A percentile compares a stretch with the other conserved stretches of the same genome.
Conservation (phyloP, 179 eudicot genomes). For the Heliamphora pulchella region DNA sequence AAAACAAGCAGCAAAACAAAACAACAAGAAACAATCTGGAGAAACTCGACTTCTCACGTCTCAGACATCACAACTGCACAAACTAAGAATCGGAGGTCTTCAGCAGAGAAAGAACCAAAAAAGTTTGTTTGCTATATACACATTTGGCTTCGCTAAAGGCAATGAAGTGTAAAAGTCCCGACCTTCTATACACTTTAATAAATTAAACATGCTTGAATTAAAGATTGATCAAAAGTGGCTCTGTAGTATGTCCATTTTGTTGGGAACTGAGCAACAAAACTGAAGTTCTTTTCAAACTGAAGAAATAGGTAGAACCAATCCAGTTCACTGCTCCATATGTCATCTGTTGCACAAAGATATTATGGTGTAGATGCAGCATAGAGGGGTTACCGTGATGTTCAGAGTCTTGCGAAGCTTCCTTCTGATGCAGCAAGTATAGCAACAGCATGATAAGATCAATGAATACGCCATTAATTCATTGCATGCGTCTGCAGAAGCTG, state of each 20-base stretch:
- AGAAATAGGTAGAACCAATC: background rate
- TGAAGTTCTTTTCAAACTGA: background rate
- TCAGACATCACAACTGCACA: background rate
- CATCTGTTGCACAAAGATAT: background rate
- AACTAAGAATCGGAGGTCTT: background rate
- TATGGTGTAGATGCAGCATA: background rate
- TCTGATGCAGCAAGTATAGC: slow-evolving; percentile 93
- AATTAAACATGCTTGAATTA: background rate
- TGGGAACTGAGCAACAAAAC: background rate
- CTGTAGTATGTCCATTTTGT: background rate
- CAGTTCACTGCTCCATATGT: background rate
- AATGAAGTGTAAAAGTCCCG: too few relatives aligned
- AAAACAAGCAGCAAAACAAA: too few relatives aligned
- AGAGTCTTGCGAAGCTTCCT: slow-evolving; percentile 78
- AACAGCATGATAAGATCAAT: slow-evolving; percentile 86
- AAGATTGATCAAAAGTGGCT: background rate
- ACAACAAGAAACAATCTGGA: too few relatives aligned
- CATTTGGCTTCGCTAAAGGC: too few relatives aligned
- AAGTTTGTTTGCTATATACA: background rate
- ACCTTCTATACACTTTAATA: too few relatives aligned
- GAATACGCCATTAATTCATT: slow-evolving; percentile 87
- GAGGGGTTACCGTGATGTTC: slow-evolving; percentile 55
- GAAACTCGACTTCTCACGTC: background rate
- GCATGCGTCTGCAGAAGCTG: slow-evolving; percentile 94
- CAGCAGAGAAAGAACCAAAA: background rate